These are phyloP conservation scores for Camelina hispida DNA, from an alignment of 345 rosid species.

Conservation along the genomic window DNA sequence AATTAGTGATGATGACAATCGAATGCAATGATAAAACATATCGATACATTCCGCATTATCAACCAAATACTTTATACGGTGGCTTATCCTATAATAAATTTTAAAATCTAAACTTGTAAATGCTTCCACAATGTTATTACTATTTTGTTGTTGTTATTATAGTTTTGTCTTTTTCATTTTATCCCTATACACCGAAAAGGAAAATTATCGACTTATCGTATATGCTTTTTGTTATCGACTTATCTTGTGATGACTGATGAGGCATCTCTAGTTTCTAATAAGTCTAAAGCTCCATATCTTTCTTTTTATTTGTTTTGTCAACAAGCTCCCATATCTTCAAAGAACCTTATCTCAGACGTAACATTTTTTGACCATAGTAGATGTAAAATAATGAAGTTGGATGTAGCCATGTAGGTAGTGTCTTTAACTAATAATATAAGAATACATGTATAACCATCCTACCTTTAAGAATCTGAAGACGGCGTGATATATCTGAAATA, in stretches of 20 bases:
- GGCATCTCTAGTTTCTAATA: background rate
- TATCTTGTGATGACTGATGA: constrained; percentile 38
- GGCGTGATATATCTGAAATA: constrained; percentile 23
- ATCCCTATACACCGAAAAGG: constrained; percentile 13
- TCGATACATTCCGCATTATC: constrained; percentile 15
- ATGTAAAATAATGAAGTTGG: background rate
- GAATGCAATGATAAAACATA: constrained; percentile 22
- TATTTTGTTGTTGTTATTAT: constrained; percentile 11
- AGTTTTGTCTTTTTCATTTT: constrained; percentile 16
- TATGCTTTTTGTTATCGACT: constrained; percentile 39
- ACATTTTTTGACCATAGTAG: background rate
- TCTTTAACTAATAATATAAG: background rate
- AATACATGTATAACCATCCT: constrained; percentile 22
- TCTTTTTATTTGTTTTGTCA: background rate
- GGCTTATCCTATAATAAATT: background rate
- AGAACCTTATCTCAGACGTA: background rate
- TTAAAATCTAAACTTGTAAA: background rate
- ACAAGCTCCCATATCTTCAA: constrained; percentile 1
- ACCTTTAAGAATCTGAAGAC: constrained; percentile 26
- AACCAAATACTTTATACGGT: background rate
- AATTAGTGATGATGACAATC: constrained; percentile 19
- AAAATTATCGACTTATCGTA: background rate
- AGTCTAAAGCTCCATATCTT: constrained; percentile 8
- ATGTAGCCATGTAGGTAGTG: constrained; percentile 7
- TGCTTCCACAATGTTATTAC: constrained; percentile 16